A percentile compares a stretch with the other conserved stretches of the same genome.
These are phyloP conservation scores for Leccinellum rugosiceps DNA, from an alignment of 768 basidiomycete species.

Conservation along the genomic window DNA sequence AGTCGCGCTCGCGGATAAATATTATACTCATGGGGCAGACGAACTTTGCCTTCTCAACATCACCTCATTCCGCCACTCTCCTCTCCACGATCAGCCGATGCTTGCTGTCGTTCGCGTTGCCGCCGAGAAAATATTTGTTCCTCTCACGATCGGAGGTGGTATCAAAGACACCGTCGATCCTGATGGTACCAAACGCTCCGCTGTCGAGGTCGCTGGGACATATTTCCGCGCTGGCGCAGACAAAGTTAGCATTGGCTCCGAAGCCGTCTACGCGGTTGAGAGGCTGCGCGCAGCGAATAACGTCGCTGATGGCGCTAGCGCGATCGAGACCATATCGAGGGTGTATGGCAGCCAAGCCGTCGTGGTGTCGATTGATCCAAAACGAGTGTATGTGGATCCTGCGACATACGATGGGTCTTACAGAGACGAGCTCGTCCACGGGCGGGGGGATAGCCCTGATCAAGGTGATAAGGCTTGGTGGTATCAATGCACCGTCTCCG, in stretches of 20 bases:
- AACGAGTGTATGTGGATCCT: constrained; percentile 73
- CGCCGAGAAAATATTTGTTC: constrained; percentile 89
- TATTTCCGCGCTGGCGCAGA: constrained; percentile 98
- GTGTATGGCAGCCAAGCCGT: constrained; percentile 96
- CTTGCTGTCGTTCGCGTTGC: constrained; percentile 89
- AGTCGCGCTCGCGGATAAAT: constrained; percentile 82
- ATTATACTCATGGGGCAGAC: constrained; percentile 90
- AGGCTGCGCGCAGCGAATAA: constrained; percentile 53
- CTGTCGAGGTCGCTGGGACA: constrained; percentile 90
- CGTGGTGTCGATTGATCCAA: constrained; percentile 95
- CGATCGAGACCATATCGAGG: constrained; percentile 88
- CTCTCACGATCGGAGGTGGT: constrained; percentile 97
- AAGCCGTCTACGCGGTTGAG: constrained; percentile 94
- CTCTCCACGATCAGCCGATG: constrained; percentile 97
- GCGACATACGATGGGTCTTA: constrained; percentile 66
- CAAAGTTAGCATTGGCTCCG: constrained; percentile 96
- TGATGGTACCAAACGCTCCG: constrained; percentile 82
- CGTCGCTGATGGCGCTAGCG: constrained; percentile 67
- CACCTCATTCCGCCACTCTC: constrained; percentile 97
- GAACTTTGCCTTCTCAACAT: constrained; percentile 98
- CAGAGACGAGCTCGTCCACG: constrained; percentile 55
- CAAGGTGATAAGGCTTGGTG: constrained; percentile 86
- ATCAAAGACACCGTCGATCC: constrained; percentile 96
- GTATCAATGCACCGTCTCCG: constrained; percentile 98
- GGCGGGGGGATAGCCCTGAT: constrained; percentile 41